Percentiles rank a stretch among this genome's conserved stretches.
Conservation (phyloP, 441 rosid species). For the Geranium incanum region DNA sequence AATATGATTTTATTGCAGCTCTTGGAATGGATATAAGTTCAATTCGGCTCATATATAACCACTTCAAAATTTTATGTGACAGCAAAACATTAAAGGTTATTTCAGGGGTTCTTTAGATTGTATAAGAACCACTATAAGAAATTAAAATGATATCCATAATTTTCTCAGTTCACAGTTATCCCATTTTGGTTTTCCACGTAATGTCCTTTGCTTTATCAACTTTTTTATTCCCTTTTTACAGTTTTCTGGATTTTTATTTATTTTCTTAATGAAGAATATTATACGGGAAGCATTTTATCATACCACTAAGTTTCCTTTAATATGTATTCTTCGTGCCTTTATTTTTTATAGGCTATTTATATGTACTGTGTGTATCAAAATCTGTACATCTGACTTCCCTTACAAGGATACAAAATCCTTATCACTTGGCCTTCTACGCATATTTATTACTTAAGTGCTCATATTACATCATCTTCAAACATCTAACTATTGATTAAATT, state of each 20-base stretch:
- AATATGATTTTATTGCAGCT: neutral
- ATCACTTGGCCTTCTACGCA: neutral
- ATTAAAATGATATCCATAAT: neutral
- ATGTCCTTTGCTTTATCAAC: neutral
- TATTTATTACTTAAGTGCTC: neutral
- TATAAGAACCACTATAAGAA: neutral
- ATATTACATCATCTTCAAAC: neutral
- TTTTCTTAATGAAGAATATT: neutral
- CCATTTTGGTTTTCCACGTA: neutral
- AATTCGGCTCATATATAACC: neutral
- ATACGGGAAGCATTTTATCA: neutral
- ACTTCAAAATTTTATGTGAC: neutral
- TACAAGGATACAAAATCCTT: neutral
- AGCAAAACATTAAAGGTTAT: neutral
- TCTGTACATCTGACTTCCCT: neutral
- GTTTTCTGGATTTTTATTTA: neutral
- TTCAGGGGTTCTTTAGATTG: constrained; percentile 2
- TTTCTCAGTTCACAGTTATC: constrained; percentile 3
- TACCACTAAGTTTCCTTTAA: neutral
- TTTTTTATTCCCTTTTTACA: too few species aligned
- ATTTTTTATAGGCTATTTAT: neutral
- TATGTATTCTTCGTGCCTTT: neutral
- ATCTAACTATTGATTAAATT: neutral
- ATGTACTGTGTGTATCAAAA: neutral
- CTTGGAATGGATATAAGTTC: neutral